Evolutionary conservation across 78 protist genomes (phyloP).

Genomic region (Chrysochromulina tobinii): DNA sequence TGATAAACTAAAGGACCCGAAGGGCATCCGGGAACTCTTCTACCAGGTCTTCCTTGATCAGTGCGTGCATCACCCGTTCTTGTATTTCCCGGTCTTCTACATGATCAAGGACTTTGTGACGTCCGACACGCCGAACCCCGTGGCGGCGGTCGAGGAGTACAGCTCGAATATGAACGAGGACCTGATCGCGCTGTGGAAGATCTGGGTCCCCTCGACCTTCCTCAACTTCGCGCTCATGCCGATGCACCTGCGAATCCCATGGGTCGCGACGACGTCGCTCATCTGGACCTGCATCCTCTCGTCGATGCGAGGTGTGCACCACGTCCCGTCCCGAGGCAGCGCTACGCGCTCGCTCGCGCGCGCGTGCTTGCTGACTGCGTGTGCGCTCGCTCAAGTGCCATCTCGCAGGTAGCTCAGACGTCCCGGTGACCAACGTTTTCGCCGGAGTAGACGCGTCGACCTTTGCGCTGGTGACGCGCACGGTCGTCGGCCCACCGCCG

Average conservation of each 20-base stretch:
- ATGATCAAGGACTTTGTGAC: constrained; percentile 19
- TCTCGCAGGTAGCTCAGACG: neutral
- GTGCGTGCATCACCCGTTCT: constrained; percentile 36
- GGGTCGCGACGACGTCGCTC: constrained; percentile 45
- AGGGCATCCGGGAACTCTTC: neutral
- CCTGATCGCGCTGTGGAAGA: constrained; percentile 34
- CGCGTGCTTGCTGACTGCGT: too few species aligned
- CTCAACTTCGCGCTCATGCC: constrained; percentile 48
- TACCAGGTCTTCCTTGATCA: constrained; percentile 32
- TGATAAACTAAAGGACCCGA: neutral
- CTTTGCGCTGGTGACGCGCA: too few species aligned
- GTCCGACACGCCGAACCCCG: neutral
- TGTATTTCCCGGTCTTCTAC: constrained; percentile 40
- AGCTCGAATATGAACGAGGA: neutral
- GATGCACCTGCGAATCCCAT: constrained; percentile 33
- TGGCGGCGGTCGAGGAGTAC: neutral
- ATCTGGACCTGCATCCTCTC: constrained; percentile 38
- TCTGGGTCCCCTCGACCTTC: constrained; percentile 42
- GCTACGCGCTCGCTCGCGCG: too few species aligned
- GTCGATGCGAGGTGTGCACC: neutral
- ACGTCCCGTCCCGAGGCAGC: too few species aligned
- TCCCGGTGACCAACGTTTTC: neutral
- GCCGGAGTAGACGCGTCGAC: neutral
- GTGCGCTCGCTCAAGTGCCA: too few species aligned
- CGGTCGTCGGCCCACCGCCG: too few species aligned